A percentile compares a stretch with the other conserved stretches of the same genome.
phyloP scores from a whole-genome alignment of 441 rosid species.

The Syzygium malaccense region DNA sequence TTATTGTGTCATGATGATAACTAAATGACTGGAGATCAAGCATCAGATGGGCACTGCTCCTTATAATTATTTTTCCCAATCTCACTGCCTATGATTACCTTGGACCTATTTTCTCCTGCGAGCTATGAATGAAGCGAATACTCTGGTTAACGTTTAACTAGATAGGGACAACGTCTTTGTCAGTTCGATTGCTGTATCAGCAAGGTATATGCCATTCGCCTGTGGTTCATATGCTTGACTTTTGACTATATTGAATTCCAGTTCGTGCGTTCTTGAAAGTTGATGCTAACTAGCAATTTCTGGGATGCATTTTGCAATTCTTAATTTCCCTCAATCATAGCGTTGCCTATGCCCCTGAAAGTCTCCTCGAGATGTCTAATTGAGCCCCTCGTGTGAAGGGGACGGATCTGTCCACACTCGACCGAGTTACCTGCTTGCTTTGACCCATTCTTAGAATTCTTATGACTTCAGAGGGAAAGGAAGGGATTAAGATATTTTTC shows the following conservation, averaged over 20 bases:
- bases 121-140: neutral
- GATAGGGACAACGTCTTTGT: neutral
- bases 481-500: neutral
- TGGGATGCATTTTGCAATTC: neutral
- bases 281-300: neutral
- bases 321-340: neutral
- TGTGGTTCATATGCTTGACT: neutral
- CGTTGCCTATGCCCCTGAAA: neutral
- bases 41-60: neutral
- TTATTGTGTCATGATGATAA: neutral
- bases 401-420: constrained; percentile 3
- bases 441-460: constrained; percentile 2
- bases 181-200: neutral
- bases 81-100: neutral
- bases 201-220: neutral
- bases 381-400: constrained; percentile 9
- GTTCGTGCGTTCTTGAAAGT: neutral
- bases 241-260: neutral
- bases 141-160: neutral
- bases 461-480: neutral
- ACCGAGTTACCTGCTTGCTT: constrained; percentile 2
- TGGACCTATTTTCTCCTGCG: neutral
- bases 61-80: neutral
- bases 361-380: neutral
- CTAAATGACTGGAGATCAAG: neutral